phyloP scores from a whole-genome alignment of 441 rosid genomes.

The Erodium texanum region DNA sequence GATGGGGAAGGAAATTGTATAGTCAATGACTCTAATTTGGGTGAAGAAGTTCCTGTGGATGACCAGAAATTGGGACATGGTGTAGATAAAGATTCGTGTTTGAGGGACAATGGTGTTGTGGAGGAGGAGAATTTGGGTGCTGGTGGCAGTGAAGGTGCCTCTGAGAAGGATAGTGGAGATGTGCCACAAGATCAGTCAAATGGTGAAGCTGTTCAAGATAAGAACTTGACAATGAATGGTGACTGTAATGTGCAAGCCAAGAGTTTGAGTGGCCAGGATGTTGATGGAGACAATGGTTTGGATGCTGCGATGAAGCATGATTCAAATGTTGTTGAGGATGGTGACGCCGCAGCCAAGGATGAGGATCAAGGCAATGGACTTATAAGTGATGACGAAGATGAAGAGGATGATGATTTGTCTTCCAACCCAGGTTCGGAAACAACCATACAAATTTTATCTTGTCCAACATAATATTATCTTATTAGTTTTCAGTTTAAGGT shows the following conservation, averaged over 20 bases:
- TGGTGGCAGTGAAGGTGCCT: conserved; percentile 1
- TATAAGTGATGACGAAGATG: background rate
- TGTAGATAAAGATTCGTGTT: background rate
- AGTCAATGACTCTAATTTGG: background rate
- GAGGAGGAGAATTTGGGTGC: background rate
- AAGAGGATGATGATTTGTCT: background rate
- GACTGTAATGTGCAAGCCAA: background rate
- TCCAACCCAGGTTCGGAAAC: background rate
- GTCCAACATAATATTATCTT: background rate
- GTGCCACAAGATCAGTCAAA: too few relatives aligned
- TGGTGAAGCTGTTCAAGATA: background rate
- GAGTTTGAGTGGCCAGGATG: background rate
- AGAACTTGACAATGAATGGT: background rate
- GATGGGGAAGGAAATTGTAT: background rate
- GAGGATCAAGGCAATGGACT: background rate
- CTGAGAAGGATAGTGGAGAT: background rate
- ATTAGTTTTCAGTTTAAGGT: background rate
- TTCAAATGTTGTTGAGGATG: background rate
- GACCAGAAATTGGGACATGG: background rate
- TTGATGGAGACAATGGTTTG: background rate
- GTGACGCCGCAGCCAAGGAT: background rate
- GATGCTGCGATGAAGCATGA: background rate
- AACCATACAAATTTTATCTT: background rate
- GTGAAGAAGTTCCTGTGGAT: background rate
- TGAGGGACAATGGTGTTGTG: too few relatives aligned